Conservation (phyloP, 106 monocot species). For the Acorus gramineus region DNA sequence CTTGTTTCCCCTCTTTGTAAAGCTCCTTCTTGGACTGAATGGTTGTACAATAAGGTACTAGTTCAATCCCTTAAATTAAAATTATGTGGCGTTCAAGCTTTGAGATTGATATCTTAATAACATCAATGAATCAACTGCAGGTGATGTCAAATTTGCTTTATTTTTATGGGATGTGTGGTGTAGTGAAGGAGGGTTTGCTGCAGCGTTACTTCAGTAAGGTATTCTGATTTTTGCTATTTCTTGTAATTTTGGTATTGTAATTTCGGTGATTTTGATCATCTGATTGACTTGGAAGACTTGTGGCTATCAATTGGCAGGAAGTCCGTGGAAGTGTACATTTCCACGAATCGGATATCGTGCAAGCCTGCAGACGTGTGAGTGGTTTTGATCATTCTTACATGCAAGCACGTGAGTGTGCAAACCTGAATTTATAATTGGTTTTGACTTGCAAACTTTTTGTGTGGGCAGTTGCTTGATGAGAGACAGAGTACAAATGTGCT, state of each 20-base stretch:
- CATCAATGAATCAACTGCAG: constrained; percentile 19
- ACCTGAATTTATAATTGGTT: no score
- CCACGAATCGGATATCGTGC: constrained; percentile 60
- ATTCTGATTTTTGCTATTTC: not conserved
- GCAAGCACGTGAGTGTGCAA: no score
- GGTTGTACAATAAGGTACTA: constrained; percentile 65
- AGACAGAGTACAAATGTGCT: constrained; percentile 43
- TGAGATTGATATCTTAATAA: no score
- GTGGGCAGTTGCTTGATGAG: constrained; percentile 47
- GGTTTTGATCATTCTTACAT: not conserved
- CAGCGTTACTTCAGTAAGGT: constrained; percentile 88
- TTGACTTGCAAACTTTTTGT: not conserved
- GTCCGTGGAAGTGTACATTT: constrained; percentile 34
- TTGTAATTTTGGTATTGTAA: not conserved
- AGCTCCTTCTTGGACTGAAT: constrained; percentile 80
- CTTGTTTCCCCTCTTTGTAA: constrained; percentile 71
- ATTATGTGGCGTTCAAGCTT: not conserved
- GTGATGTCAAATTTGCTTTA: constrained; percentile 67
- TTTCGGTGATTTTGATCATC: not conserved
- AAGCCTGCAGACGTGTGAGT: constrained; percentile 73
- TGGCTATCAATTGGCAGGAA: constrained; percentile 23
- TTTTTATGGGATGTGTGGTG: constrained; percentile 77
- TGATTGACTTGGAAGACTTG: no score
- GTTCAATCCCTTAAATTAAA: not conserved
- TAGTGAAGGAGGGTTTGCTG: constrained; percentile 53